Percentiles rank a stretch among this genome's conserved stretches.
Conservation (phyloP, 345 rosid genomes). For the Hypericum perforatum region DNA sequence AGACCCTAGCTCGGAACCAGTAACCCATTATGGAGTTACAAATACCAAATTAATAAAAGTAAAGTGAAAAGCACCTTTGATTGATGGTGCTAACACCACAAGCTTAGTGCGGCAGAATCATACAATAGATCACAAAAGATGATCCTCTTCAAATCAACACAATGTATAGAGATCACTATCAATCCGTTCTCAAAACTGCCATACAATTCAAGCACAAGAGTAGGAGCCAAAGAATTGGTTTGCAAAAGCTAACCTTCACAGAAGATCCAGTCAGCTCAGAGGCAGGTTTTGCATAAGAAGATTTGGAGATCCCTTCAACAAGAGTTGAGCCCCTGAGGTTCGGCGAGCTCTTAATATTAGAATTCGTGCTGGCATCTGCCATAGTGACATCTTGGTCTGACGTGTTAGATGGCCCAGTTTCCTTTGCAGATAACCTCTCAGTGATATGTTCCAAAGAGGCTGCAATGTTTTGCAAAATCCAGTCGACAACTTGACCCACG, state of each 20-base stretch:
- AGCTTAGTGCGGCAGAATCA: too few relatives aligned
- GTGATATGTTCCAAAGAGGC: conserved; percentile 65
- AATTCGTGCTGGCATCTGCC: conserved; percentile 77
- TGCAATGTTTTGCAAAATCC: conserved; percentile 78
- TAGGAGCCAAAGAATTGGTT: too few relatives aligned
- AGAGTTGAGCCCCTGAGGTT: conserved; percentile 59
- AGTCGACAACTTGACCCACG: conserved; percentile 74
- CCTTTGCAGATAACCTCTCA: conserved; percentile 82
- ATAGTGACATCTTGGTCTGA: conserved; percentile 86
- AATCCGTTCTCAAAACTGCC: too few relatives aligned
- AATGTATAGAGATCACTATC: too few relatives aligned
- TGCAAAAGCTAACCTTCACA: conserved; percentile 55
- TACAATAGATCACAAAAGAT: too few relatives aligned
- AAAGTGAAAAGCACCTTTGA: too few relatives aligned
- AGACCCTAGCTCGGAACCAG: too few relatives aligned
- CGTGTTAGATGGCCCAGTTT: conserved; percentile 57
- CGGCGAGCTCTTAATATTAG: conserved; percentile 51
- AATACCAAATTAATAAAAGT: too few relatives aligned
- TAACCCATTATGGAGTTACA: too few relatives aligned
- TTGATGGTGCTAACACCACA: too few relatives aligned
- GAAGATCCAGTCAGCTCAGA: conserved; percentile 84
- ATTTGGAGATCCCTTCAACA: conserved; percentile 91
- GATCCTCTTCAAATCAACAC: too few relatives aligned
- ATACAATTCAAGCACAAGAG: too few relatives aligned
- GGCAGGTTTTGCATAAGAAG: conserved; percentile 77